Evolutionary conservation across 768 basidiomycete species (phyloP).

Genomic region (Plicaturopsis crispa): DNA sequence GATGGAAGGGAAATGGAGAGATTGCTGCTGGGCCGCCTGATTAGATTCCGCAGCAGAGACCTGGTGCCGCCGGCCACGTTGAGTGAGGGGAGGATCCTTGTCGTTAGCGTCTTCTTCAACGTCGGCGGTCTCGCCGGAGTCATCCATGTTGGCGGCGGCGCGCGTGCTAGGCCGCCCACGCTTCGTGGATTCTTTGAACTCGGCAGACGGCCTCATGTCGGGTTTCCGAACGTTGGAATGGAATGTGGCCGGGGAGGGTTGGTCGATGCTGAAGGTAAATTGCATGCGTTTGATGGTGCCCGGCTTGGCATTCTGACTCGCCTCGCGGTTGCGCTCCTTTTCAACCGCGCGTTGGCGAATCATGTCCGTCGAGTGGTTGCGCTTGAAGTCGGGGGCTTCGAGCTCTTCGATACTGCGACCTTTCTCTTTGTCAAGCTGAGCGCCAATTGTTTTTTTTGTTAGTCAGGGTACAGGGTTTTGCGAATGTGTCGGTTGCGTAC

Average conservation of each 20-base stretch:
- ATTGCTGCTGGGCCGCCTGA: conserved; percentile 15
- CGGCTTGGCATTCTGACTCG: conserved; percentile 48
- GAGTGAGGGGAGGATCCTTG: conserved; percentile 30
- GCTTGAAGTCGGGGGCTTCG: conserved; percentile 75
- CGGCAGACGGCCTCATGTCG: conserved; percentile 55
- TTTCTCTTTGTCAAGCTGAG: conserved; percentile 22
- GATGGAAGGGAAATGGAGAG: conserved; percentile 64
- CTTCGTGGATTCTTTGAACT: conserved; percentile 45
- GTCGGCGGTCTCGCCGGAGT: conserved; percentile 7
- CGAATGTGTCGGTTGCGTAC: conserved; percentile 51
- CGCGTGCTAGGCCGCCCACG: conserved; percentile 33
- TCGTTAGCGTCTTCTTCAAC: conserved; percentile 15
- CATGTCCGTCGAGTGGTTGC: conserved; percentile 72
- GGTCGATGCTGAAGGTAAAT: conserved; percentile 82
- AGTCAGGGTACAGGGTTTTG: conserved; percentile 11
- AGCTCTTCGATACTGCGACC: conserved; percentile 84
- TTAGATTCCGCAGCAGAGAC: conserved; percentile 12
- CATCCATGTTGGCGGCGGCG: conserved; percentile 23
- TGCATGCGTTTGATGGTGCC: conserved; percentile 85
- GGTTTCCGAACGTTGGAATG: conserved; percentile 49
- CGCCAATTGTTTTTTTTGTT: neutral
- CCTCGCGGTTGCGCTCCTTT: conserved; percentile 72
- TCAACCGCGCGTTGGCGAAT: conserved; percentile 76
- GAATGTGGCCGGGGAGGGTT: conserved; percentile 41
- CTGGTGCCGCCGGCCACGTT: conserved; percentile 22